Conservation (phyloP, 2,329 filamentous ascomycete genomes). For the Aspergillus sp. region DNA sequence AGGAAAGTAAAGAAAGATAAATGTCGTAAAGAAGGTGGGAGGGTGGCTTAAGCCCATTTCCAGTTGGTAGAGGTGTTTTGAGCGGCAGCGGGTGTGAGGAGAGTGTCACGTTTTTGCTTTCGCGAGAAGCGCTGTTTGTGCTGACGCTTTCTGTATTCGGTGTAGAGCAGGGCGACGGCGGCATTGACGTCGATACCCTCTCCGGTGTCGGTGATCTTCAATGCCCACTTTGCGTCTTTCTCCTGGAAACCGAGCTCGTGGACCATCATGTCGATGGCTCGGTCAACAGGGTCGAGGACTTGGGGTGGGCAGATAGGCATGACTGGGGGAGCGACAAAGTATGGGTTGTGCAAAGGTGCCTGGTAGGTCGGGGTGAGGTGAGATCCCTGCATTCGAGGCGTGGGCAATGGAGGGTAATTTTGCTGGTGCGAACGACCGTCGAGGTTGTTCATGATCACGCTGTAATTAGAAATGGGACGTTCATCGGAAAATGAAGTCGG, state of each 20-base stretch:
- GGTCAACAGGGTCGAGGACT: constrained; percentile 51
- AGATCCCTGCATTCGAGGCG: background rate
- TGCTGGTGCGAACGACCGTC: constrained; percentile 16
- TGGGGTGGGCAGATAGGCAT: constrained; percentile 16
- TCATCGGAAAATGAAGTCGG: constrained; percentile 25
- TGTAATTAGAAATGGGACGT: constrained; percentile 36
- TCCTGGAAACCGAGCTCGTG: constrained; percentile 55
- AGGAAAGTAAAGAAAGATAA: too few species aligned
- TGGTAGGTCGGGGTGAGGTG: background rate
- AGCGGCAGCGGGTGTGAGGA: too few species aligned
- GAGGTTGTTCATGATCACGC: constrained; percentile 30
- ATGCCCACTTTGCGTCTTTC: constrained; percentile 52
- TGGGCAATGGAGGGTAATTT: constrained; percentile 5
- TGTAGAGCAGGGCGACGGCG: constrained; percentile 52
- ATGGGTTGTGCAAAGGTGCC: background rate
- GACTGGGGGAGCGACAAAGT: constrained; percentile 10
- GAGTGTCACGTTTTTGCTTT: too few species aligned
- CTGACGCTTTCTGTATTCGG: constrained; percentile 27
- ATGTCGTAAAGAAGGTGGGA: too few species aligned
- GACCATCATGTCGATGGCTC: constrained; percentile 53
- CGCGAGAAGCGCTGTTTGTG: constrained; percentile 3
- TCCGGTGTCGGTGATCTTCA: constrained; percentile 56
- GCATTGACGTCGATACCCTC: constrained; percentile 55
- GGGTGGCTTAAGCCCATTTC: too few species aligned
- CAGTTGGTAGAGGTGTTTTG: too few species aligned